Evolutionary conservation across 2,329 filamentous ascomycete genomes (phyloP), one percentile per base, ranked within the genome.

Genomic region (Colletotrichum gloeosporioides): DNA sequence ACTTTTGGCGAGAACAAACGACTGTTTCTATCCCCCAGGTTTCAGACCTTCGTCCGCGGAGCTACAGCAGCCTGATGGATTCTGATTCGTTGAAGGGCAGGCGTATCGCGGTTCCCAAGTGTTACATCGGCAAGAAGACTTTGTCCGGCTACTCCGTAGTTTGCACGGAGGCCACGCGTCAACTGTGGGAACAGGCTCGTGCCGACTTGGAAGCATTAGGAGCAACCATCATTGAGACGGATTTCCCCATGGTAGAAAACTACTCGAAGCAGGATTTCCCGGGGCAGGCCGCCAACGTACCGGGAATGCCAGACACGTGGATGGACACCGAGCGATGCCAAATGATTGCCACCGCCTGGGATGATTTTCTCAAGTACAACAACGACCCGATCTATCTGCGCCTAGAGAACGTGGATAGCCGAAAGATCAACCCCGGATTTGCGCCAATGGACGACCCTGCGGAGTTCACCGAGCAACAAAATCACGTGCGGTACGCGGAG

Each of bases 1-100:
- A 92, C 76, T 92, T 92, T 78, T 92, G 90, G 87, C 84, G 89
- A 6, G 84, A 88, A 18, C 90, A 92, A 72, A 81, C 80, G 0
- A 86, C 86, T 66, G 82, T 91, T 1, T 55, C 82, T 2, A 79
- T 91, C 2, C 85, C 86, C 1, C 77, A 77, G 3, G 77, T 82
- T 0, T 80, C 81, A 13, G 78, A 82, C 8, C 78, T 83, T 4
- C 82, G 83, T 1, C 84, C 86, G 4, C 49, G 80, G 2, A 83
- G 84, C 25, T 84, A 83, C n/a, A 80, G 80, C 4, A 69, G 73
- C 2, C 77, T 90, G 1, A 79, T 80, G 13, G 69, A 82, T 1
- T 18, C 75, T 6, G 76, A 77, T 4, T 82, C 86, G 0, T 78
- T 91, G 2, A 74, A 77, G 25, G 89, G 87, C 0, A 88, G 87